Base-by-base conservation (phyloP, 768 basidiomycete genomes). In the Baorangia bicolor region DNA sequence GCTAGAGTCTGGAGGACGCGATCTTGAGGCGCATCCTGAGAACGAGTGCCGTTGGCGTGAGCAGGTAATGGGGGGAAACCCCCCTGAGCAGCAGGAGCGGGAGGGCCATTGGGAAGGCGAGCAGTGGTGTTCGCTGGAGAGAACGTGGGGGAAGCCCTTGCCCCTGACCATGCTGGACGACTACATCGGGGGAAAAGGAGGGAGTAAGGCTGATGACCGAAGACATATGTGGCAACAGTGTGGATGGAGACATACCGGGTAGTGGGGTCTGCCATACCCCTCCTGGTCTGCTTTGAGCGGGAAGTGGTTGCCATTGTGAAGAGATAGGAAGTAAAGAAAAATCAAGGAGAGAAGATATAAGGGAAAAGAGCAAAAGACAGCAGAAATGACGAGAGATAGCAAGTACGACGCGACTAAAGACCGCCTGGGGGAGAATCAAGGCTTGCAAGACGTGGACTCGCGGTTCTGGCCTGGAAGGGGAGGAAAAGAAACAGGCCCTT, bases 131-230 rank as follows among this genome's bases (percentile, higher is more conserved):
- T 64, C 7, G 67, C 73, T 2, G 87, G 80, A 56, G 87, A 85
- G 72, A 84, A 90, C 3, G 87, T 86, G 18, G 88, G 85, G 48
- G 88, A 87, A 53, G 84, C 77, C 53, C 88, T 84, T 50, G 86
- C 72, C 51, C 81, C 82, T 62, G 81, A 72, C 90, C 89, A 92
- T 28, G 88, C 87, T 59, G 73, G 61, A 55, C 76, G 74, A 58
- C 75, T 80, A 59, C 62, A 56, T 53, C 51, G 54, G 55, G 25
- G 38, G 40, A 55, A 54, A 49, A 46, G 45, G 46, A 40, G n/a
- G 21, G 46, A 9, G 49, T 55, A 42, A 50, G 53, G 39, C 45
- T 49, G 58, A 63, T 55, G 47, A 48, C 28, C 11, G 53, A 38
- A 41, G 52, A 55, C 30, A 58, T 49, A 56, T 53, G 61, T 56